phyloP scores from a whole-genome alignment of 345 rosid species.

The Sisymbrium irio region DNA sequence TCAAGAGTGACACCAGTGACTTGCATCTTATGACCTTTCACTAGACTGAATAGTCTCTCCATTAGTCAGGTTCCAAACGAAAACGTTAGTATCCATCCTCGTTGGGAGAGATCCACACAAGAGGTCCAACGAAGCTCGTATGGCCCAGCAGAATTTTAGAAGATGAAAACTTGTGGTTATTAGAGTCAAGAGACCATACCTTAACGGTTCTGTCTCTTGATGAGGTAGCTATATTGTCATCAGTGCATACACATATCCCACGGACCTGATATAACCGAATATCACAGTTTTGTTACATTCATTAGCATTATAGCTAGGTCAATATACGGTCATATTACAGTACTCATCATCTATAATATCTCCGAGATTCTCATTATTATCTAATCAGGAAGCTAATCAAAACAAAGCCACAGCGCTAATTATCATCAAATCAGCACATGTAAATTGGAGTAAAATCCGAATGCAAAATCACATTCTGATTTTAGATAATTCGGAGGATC shows the following conservation, averaged over 20 bases:
- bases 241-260: slow-evolving; percentile 77
- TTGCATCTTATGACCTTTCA: slow-evolving; percentile 83
- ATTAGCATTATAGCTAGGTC: no score
- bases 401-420: no score
- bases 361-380: no score
- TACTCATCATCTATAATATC: no score
- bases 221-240: slow-evolving; percentile 69
- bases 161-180: slow-evolving; percentile 50
- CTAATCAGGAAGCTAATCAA: no score
- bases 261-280: slow-evolving; percentile 83
- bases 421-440: no score
- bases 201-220: slow-evolving; percentile 87
- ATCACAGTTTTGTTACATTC: no score
- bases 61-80: slow-evolving; percentile 77
- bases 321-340: no score
- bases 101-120: slow-evolving; percentile 78
- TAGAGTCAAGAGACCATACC: slow-evolving; percentile 72
- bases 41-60: slow-evolving; percentile 67
- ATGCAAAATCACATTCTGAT: no score
- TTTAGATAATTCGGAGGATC: no score
- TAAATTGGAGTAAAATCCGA: no score
- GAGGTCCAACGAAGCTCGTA: slow-evolving; percentile 91
- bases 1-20: slow-evolving; percentile 78
- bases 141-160: slow-evolving; percentile 74
- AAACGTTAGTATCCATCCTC: slow-evolving; percentile 71